Percentiles rank a stretch among this genome's conserved stretches.
These are phyloP conservation scores for Spergularia azorica DNA, from an alignment of 179 eudicot species.

Conservation along the genomic window DNA sequence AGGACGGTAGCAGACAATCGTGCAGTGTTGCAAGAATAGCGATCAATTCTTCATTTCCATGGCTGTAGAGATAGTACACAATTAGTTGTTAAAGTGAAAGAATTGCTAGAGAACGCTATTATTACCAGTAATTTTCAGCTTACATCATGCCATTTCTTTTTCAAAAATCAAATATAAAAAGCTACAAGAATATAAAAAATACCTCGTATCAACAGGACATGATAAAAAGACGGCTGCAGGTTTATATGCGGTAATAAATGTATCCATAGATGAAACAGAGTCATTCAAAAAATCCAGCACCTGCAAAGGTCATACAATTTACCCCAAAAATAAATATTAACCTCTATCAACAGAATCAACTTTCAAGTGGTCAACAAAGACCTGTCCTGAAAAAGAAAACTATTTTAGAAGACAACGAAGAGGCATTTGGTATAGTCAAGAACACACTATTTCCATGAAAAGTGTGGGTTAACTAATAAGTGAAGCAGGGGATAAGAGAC, in stretches of 20 bases:
- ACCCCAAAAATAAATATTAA: background rate
- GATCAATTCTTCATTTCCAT: slow-evolving; percentile 71
- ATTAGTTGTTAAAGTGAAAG: background rate
- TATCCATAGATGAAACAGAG: slow-evolving; percentile 76
- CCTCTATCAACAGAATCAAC: background rate
- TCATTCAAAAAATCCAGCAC: slow-evolving; percentile 98
- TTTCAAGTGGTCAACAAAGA: background rate
- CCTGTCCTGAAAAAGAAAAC: background rate
- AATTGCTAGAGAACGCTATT: background rate
- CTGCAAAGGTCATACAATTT: slow-evolving; percentile 32
- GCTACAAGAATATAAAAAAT: slow-evolving; percentile 19
- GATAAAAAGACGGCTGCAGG: slow-evolving; percentile 79
- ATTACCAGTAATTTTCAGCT: background rate
- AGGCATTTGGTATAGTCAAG: background rate
- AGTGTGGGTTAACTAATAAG: background rate
- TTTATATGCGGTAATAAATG: slow-evolving; percentile 68
- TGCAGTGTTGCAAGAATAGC: slow-evolving; percentile 71
- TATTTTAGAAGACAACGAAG: background rate
- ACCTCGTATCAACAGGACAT: slow-evolving; percentile 75
- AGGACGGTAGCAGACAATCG: slow-evolving; percentile 76
- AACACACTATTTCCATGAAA: background rate
- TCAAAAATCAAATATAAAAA: background rate
- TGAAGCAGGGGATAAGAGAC: background rate
- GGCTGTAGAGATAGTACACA: slow-evolving; percentile 46
- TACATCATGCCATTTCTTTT: background rate